A percentile compares a stretch with the other conserved stretches of the same genome.
Conservation (phyloP, 345 rosid species). For the Ricinus communis region DNA sequence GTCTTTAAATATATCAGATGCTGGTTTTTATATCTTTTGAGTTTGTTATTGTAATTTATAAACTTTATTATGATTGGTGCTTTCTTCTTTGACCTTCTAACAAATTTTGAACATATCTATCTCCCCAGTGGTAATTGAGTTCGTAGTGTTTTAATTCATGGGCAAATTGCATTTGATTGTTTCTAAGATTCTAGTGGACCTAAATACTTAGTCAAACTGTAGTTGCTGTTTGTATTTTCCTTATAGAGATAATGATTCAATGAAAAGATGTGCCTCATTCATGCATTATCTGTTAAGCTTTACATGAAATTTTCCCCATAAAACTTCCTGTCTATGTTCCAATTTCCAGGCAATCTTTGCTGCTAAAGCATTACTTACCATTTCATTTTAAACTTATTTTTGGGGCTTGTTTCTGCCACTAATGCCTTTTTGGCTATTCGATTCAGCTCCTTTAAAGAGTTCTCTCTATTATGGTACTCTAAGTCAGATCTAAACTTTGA, state of each 20-base stretch:
- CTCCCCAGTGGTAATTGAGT: conserved; percentile 18
- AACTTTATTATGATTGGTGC: conserved; percentile 11
- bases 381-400: background rate
- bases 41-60: conserved; percentile 20
- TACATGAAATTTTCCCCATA: conserved; percentile 10
- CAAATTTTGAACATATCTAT: conserved; percentile 22
- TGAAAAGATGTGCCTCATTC: conserved; percentile 5
- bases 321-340: background rate
- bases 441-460: conserved; percentile 5
- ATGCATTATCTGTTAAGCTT: too few relatives aligned
- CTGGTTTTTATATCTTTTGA: conserved; percentile 12
- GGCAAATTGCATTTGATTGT: conserved; percentile 25
- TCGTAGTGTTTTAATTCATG: conserved; percentile 22
- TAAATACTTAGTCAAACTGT: conserved; percentile 22
- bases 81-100: conserved; percentile 26
- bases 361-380: conserved; percentile 2
- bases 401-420: background rate
- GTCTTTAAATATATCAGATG: conserved; percentile 18
- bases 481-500: conserved; percentile 7
- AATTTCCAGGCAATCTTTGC: background rate
- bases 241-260: conserved; percentile 18
- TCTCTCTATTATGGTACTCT: background rate
- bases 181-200: conserved; percentile 11
- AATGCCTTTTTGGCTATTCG: conserved; percentile 6
- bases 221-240: conserved; percentile 5